Base-by-base conservation (phyloP, 768 basidiomycete species). In the Boletus vinaceobasis region DNA sequence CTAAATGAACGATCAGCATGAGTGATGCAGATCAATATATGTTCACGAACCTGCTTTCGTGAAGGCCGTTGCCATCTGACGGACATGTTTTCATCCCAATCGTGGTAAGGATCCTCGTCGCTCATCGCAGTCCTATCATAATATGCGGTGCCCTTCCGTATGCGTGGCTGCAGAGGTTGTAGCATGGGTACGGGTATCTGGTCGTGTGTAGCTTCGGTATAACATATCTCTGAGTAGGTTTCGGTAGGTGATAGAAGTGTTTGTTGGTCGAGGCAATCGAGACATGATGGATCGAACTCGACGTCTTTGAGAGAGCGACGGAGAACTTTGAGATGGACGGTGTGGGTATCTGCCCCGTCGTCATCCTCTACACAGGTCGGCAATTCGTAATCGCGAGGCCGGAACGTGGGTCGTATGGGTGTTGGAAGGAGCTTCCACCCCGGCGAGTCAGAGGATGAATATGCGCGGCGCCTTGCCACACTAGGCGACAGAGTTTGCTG, bases 191-290 rank as follows among this genome's bases (percentile, higher is more conserved):
- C 71, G 10, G 64, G 59, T 5, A 51, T 37, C 36, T 61, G 57
- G 36, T 73, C 73, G 33, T 71, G 65, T n/a, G 77, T 72, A 7
- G 77, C 76, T 43, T 68, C 69, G 13, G 71, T 59, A 52, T 76
- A 78, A 56, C 77, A 78, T 2, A 75, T 50, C 46, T 77, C 77
- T 5, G 75, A 73, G 58, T 77, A 78, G 26, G 75, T 68, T 26
- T 75, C 74, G 3, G 69, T 61, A 10, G 77, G 77, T 0, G 71
- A 68, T 31, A 71, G 61, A 11, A 78, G 70, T 0, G 78, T 72
- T 55, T 76, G 72, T 21, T 76, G 67, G 61, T 78, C 77, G 36
- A 78, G 73, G 37, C 68, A 68, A 53, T 75, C 66, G 21, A 78
- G 70, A 57, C 76, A 76, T 7, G 71, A 60, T 9, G 70, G 65